These are phyloP conservation scores for Tylopilus sp. DNA, from an alignment of 1,284 basidiomycete genomes.

Conservation along the genomic window DNA sequence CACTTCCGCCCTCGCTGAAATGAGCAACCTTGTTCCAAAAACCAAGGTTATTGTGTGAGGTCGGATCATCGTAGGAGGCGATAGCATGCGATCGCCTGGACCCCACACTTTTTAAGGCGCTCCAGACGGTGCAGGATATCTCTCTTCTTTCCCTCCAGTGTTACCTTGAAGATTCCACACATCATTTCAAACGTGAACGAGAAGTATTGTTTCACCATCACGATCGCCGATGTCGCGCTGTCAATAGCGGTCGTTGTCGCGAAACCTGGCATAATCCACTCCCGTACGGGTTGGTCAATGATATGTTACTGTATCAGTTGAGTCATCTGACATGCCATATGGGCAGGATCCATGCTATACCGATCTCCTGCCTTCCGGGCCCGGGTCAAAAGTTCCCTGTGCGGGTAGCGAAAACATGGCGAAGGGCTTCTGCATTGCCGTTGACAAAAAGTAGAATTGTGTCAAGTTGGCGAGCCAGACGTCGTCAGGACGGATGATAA, in stretches of 20 bases:
- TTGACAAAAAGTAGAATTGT: neutral
- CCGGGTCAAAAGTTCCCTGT: neutral
- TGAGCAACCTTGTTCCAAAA: neutral
- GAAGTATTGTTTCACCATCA: too few relatives aligned
- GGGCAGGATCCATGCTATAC: too few relatives aligned
- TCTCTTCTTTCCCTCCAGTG: constrained; percentile 36
- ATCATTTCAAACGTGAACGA: too few relatives aligned
- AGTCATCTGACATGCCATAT: too few relatives aligned
- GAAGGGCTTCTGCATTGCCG: neutral
- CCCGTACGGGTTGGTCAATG: constrained; percentile 36
- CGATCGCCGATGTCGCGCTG: constrained; percentile 39
- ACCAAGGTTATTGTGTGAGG: constrained; percentile 9
- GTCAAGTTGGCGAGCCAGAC: neutral
- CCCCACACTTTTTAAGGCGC: neutral
- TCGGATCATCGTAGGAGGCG: neutral
- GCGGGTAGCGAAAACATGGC: neutral
- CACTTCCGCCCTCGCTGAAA: neutral
- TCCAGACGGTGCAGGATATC: neutral
- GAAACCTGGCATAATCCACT: too few relatives aligned
- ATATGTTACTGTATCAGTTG: constrained; percentile 39
- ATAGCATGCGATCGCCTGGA: neutral
- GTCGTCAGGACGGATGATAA: neutral
- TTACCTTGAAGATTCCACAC: constrained; percentile 51
- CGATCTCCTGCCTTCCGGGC: too few relatives aligned
- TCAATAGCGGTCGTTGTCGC: constrained; percentile 47